phyloP scores from a whole-genome alignment of 2,329 filamentous ascomycete genomes.

The Drechslerella dactyloides region DNA sequence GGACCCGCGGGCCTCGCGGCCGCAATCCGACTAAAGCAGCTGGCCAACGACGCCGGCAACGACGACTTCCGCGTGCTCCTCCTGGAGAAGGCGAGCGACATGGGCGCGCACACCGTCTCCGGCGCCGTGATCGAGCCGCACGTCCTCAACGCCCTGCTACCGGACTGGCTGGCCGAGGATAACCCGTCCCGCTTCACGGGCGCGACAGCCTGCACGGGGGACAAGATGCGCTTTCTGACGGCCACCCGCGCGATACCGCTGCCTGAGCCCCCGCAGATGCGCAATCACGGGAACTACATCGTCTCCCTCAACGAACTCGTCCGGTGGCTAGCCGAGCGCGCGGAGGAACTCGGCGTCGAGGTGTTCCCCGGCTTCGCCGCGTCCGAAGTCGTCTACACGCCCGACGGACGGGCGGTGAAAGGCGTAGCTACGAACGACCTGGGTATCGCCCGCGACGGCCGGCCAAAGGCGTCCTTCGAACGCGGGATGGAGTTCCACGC shows the following conservation, averaged over 20 bases:
- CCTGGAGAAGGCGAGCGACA: conserved; percentile 91
- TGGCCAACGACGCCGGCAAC: conserved; percentile 92
- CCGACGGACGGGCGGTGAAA: conserved; percentile 79
- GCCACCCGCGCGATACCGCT: conserved; percentile 78
- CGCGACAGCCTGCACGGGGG: conserved; percentile 79
- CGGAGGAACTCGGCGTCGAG: conserved; percentile 95
- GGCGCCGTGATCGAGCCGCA: conserved; percentile 93
- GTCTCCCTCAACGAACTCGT: conserved; percentile 92
- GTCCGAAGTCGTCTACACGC: conserved; percentile 84
- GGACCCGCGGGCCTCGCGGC: conserved; percentile 93
- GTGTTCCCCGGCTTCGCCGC: conserved; percentile 96
- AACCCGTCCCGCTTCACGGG: conserved; percentile 88
- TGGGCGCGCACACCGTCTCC: conserved; percentile 93
- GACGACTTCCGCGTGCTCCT: conserved; percentile 93
- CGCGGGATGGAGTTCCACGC: conserved; percentile 98
- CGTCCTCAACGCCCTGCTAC: conserved; percentile 85
- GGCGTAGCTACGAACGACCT: conserved; percentile 97
- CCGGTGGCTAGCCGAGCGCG: conserved; percentile 93
- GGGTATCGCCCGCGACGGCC: conserved; percentile 79
- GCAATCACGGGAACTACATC: conserved; percentile 97
- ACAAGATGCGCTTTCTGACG: conserved; percentile 94
- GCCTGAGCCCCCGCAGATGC: conserved; percentile 93
- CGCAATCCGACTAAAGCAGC: conserved; percentile 91
- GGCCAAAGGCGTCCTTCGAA: conserved; percentile 88
- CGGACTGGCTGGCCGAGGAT: conserved; percentile 87